Evolutionary conservation across 2,329 filamentous ascomycete species (phyloP).

Genomic region (Botrytis fabae): DNA sequence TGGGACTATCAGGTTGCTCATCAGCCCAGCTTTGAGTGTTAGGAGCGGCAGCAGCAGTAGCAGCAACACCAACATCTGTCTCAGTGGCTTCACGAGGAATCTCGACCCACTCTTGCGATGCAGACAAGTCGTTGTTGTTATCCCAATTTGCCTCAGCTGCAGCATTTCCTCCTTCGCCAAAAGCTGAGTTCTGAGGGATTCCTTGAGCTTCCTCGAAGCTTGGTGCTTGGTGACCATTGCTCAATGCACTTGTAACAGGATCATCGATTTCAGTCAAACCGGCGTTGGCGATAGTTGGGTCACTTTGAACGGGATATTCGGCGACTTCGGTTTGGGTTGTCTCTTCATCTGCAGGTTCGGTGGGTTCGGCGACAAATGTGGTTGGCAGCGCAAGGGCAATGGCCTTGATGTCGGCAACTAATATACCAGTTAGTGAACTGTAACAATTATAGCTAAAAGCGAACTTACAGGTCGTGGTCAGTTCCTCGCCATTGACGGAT

Average conservation of each 20-base stretch:
- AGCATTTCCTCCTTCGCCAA: constrained; percentile 55
- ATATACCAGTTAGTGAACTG: constrained; percentile 21
- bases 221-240: constrained; percentile 49
- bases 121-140: constrained; percentile 39
- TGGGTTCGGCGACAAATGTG: constrained; percentile 39
- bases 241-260: constrained; percentile 44
- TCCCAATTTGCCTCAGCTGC: constrained; percentile 70
- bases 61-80: constrained; percentile 65
- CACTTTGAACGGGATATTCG: constrained; percentile 50
- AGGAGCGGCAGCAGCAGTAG: constrained; percentile 54
- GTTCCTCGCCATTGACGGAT: constrained; percentile 63
- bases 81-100: constrained; percentile 74
- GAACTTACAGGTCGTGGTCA: constrained; percentile 70
- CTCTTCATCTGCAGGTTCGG: constrained; percentile 41
- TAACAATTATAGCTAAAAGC: neutral
- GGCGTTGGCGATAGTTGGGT: constrained; percentile 68
- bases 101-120: constrained; percentile 48
- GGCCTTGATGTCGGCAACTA: constrained; percentile 61
- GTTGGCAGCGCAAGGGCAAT: constrained; percentile 55
- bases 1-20: constrained; percentile 61
- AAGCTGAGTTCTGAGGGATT: constrained; percentile 51
- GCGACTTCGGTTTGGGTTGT: constrained; percentile 38
- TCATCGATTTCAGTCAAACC: constrained; percentile 66
- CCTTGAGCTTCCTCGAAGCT: constrained; percentile 40
- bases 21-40: constrained; percentile 78